Percentiles rank a stretch among this genome's conserved stretches.
Evolutionary conservation across 2,329 filamentous ascomycete species (phyloP).

Genomic region (Ophiostoma perfectum): DNA sequence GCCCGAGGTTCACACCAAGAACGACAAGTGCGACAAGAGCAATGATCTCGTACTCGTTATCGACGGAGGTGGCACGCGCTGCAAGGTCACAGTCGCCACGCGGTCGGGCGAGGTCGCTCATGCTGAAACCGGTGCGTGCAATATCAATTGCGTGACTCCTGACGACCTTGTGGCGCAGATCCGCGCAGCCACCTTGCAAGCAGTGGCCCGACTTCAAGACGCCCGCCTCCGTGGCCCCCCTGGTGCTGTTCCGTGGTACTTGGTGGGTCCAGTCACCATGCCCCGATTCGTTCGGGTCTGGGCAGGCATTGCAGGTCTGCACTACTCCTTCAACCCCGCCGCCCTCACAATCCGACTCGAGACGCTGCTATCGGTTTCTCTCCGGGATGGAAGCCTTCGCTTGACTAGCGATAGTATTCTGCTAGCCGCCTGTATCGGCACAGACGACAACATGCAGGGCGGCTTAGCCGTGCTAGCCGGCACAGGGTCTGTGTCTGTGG

Average conservation of each 20-base stretch:
- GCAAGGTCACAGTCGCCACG: constrained; percentile 19
- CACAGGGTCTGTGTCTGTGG: constrained; percentile 15
- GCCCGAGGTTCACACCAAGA: background rate
- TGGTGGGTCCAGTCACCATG: background rate
- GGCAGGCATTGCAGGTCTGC: constrained; percentile 21
- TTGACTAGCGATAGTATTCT: constrained; percentile 20
- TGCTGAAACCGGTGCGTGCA: constrained; percentile 20
- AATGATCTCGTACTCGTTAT: constrained; percentile 20
- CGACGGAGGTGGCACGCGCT: constrained; percentile 21
- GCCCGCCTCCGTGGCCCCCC: background rate
- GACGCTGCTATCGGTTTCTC: constrained; percentile 14
- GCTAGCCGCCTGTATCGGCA: constrained; percentile 15
- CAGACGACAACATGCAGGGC: constrained; percentile 16
- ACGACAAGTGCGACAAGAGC: background rate
- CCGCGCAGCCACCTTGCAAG: constrained; percentile 11
- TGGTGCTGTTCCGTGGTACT: background rate
- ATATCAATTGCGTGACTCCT: constrained; percentile 17
- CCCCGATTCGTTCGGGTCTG: constrained; percentile 17
- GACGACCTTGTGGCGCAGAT: constrained; percentile 19
- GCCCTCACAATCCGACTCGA: constrained; percentile 19
- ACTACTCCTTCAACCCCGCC: constrained; percentile 17
- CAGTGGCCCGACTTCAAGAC: constrained; percentile 11
- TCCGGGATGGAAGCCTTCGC: constrained; percentile 14
- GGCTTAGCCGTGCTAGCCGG: constrained; percentile 16
- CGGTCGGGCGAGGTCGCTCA: constrained; percentile 11